Evolutionary conservation across 148 eudicot species (phyloP), one percentile per base, ranked within the genome.

Genomic region (Vaccinium vitisidaea): DNA sequence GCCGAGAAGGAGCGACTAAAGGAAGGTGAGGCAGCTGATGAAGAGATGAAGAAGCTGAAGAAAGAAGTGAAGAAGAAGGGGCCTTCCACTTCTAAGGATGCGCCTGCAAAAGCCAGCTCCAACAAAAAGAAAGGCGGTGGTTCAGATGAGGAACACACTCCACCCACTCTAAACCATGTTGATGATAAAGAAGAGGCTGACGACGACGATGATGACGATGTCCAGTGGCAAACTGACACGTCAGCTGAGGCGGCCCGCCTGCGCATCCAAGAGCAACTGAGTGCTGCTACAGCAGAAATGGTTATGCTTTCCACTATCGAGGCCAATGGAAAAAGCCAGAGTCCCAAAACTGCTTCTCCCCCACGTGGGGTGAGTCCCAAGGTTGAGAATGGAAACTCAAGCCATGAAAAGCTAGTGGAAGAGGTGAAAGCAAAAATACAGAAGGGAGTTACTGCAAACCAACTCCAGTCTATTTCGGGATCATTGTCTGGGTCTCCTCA

Each of bases 11-110:
- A 95, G 81, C 86, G 98, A 9, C 89, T 94, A 55, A 94, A 92
- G 91, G 96, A 91, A 88, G 98, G 98, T 8, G 98, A 93, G 87
- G 96, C 92, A 67, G 95, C 94, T 46, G 98, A 94, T 85, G 94
- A 92, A 82, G 96, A 90, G 86, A 90, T 73, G 79, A 94, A 94
- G 94, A 93, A 92, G 82, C 81, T 89, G 54, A 94, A 93, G 84
- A 94, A 91, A 87, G 94, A 92, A 25, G 92, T 84, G 21, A 86
- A 87, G 79, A 93, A 90, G 85, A 93, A 94, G 87, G 92, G 89
- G 69, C n/a, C 92, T 32, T 83, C 92, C 25, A 50, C 52, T 77
- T 73, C 86, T 14, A 90, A 90, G 65, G 93, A 91, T 50, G 92
- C 80, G 30, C 84, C 89, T 63, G 81, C 90, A 2, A 93, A 92